Conservation (phyloP, 2,329 filamentous ascomycete genomes). For the Penicillium aurantiogriseum region DNA sequence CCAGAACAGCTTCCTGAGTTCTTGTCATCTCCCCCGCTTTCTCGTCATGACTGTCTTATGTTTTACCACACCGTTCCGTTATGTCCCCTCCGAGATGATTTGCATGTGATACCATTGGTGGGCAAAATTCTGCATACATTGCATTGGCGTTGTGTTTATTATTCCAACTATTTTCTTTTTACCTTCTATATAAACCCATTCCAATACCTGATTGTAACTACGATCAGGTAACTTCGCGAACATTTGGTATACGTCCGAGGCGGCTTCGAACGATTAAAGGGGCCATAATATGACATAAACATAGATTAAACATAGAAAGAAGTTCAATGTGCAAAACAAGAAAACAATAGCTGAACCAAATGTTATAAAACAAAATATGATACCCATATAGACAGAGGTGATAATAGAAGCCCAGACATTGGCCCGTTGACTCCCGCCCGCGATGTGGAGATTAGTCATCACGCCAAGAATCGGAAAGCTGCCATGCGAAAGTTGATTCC, state of each 20-base stretch:
- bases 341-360: background rate
- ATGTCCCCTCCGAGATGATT: constrained; percentile 22
- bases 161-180: constrained; percentile 6
- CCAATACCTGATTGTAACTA: background rate
- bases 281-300: background rate
- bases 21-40: background rate
- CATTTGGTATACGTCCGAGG: background rate
- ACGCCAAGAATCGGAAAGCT: constrained; percentile 20
- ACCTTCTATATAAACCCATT: background rate
- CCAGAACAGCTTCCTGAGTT: constrained; percentile 9
- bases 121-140: constrained; percentile 24
- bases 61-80: constrained; percentile 11
- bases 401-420: constrained; percentile 12
- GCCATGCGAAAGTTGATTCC: constrained; percentile 15
- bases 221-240: too few relatives aligned
- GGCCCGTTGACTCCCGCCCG: background rate
- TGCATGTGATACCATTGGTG: constrained; percentile 32
- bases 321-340: background rate
- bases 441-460: constrained; percentile 24
- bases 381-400: background rate
- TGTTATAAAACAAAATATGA: background rate
- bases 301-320: background rate
- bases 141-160: constrained; percentile 20
- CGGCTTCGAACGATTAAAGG: background rate
- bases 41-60: constrained; percentile 11